A percentile compares a stretch with the other conserved stretches of the same genome.
Conservation (phyloP, 2,329 filamentous ascomycete genomes). For the Fusarium compactum region DNA sequence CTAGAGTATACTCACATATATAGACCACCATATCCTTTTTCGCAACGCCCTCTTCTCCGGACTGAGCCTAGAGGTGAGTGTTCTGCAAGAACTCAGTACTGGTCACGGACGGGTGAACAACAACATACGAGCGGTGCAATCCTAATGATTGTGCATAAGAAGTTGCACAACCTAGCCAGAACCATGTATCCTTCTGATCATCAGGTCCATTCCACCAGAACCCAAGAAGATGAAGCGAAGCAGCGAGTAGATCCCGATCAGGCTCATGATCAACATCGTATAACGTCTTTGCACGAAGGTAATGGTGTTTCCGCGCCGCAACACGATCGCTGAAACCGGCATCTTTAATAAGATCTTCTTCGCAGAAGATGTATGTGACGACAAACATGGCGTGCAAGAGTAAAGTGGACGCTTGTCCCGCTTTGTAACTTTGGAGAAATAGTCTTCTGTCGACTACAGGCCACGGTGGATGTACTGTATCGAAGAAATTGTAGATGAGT, state of each 20-base stretch:
- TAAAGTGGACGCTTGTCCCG: neutral
- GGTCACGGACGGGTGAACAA: accelerated
- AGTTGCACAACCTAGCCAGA: slow-evolving; percentile 35
- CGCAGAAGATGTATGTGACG: slow-evolving; percentile 14
- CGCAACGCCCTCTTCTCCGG: slow-evolving; percentile 7
- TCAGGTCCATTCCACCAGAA: slow-evolving; percentile 41
- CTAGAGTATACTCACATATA: slow-evolving; percentile 10
- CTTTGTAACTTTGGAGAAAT: slow-evolving; percentile 9
- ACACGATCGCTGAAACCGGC: slow-evolving; percentile 29
- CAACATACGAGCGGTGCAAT: slow-evolving; percentile 33
- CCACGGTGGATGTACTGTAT: slow-evolving; percentile 25
- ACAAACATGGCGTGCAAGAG: slow-evolving; percentile 32
- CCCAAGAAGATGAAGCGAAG: slow-evolving; percentile 22
- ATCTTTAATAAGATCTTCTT: slow-evolving; percentile 15
- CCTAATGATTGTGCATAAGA: slow-evolving; percentile 36
- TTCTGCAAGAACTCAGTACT: neutral
- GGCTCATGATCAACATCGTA: slow-evolving; percentile 37
- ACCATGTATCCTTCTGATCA: slow-evolving; percentile 42
- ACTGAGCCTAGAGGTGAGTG: neutral
- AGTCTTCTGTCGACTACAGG: slow-evolving; percentile 13
- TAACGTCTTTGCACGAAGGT: slow-evolving; percentile 30
- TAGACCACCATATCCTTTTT: slow-evolving; percentile 41
- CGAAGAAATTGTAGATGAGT: slow-evolving; percentile 20
- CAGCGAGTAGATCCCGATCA: slow-evolving; percentile 7
- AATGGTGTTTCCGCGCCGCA: slow-evolving; percentile 30